Percentiles rank a stretch among this genome's conserved stretches.
These are phyloP conservation scores for Saccharomycopsis fodiens DNA, from an alignment of 805 yeast species.

Conservation along the genomic window DNA sequence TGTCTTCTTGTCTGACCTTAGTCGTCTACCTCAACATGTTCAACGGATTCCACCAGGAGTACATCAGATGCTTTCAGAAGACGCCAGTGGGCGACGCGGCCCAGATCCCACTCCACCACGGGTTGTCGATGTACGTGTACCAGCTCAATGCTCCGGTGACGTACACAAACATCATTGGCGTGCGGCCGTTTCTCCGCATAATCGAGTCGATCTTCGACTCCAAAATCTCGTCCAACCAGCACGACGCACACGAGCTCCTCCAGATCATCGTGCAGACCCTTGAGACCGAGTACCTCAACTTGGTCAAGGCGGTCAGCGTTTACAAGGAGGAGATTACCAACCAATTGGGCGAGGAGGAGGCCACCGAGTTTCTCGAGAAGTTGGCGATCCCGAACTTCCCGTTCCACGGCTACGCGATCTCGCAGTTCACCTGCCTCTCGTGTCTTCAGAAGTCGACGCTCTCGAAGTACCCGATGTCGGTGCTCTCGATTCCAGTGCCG, in stretches of 20 bases:
- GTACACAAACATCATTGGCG: conserved; percentile 49
- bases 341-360: conserved; percentile 18
- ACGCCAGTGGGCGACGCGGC: conserved; percentile 1
- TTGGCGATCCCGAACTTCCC: conserved; percentile 56
- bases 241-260: conserved; percentile 91
- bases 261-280: conserved; percentile 76
- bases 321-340: conserved; percentile 27
- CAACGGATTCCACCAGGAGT: conserved; percentile 22
- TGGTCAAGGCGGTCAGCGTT: conserved; percentile 22
- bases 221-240: conserved; percentile 72
- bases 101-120: conserved; percentile 45
- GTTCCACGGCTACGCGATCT: conserved; percentile 57
- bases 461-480: conserved; percentile 46
- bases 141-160: conserved; percentile 58
- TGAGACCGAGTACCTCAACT: conserved; percentile 49
- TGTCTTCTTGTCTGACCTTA: conserved; percentile 53
- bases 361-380: conserved; percentile 8
- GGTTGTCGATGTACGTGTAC: conserved; percentile 42
- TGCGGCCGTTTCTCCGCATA: conserved; percentile 70
- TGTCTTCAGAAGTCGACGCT: conserved; percentile 58
- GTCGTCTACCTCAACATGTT: conserved; percentile 44
- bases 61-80: conserved; percentile 7
- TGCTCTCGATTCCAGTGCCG: conserved; percentile 73
- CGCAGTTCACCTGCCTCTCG: conserved; percentile 59
- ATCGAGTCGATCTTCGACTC: conserved; percentile 69